A percentile compares a stretch with the other conserved stretches of the same genome.
These are phyloP conservation scores for Inonotus hispidus DNA, from an alignment of 1,284 basidiomycete genomes.

Conservation along the genomic window DNA sequence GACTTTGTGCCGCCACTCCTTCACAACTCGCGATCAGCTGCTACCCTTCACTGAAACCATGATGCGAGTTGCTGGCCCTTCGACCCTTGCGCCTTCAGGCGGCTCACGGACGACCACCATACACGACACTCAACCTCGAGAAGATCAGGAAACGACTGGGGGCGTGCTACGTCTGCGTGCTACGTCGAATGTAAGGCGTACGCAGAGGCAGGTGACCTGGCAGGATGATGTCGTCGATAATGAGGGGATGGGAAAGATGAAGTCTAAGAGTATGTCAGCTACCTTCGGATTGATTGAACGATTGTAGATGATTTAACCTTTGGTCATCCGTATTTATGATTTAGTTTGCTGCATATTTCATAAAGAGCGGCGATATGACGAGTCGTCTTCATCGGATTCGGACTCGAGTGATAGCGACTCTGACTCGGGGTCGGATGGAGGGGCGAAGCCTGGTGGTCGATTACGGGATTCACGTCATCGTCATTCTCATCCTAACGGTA, in stretches of 20 bases:
- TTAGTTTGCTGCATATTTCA: conserved; percentile 88
- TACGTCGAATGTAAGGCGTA: conserved; percentile 18
- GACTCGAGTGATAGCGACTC: conserved; percentile 37
- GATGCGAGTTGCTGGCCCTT: conserved; percentile 10
- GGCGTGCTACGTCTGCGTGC: conserved; percentile 55
- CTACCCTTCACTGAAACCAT: neutral
- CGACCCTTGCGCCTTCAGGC: conserved; percentile 41
- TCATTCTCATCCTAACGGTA: conserved; percentile 20
- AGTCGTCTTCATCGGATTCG: conserved; percentile 63
- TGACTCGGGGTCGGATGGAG: conserved; percentile 36
- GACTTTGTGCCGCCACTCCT: neutral
- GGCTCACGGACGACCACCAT: conserved; percentile 56
- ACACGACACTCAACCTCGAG: conserved; percentile 36
- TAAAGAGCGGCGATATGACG: conserved; percentile 71
- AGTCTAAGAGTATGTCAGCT: conserved; percentile 69
- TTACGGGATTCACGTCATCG: neutral
- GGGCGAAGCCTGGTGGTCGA: conserved; percentile 17
- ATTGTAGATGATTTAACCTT: neutral
- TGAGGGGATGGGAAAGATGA: conserved; percentile 74
- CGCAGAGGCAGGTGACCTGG: conserved; percentile 59
- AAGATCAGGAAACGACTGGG: conserved; percentile 26
- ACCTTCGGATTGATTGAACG: neutral
- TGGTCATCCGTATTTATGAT: neutral
- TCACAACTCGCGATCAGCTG: neutral
- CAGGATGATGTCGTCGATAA: conserved; percentile 79